Base-by-base conservation (phyloP, 495 filamentous ascomycete genomes). In the Trichoderma erinaceum region DNA sequence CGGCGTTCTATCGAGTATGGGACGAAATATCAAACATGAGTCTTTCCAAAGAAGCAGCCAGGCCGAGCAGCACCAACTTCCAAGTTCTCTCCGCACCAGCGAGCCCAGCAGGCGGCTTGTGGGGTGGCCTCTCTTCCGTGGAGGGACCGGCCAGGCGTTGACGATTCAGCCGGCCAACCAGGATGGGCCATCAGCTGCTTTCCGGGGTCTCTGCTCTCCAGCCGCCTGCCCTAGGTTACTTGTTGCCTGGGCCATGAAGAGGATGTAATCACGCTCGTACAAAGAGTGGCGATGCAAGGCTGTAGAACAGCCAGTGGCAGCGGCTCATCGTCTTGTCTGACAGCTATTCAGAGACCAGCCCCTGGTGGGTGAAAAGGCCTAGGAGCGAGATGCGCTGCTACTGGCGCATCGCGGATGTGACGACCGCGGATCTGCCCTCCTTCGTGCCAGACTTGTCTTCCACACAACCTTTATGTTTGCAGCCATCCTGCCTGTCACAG, bases 81-180 rank as follows among this genome's bases (percentile, higher is more conserved):
- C 56, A 21, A 12, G 56, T 23, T 61, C 56, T 61, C 56, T 61
- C 56, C 56, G 56, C 56, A 61, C 56, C 56, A 32, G 56, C 27
- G 56, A 61, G 56, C 8, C 8, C 56, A 61, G 27, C 23, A 23
- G 56, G 56, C 56, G 35, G 35, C 35, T 38, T 61, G 56, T 25
- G 56, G 56, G 56, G 56, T 61, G 56, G 44, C 35, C 56, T 18
- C 56, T 18, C 27, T 32, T 61, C 56, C 56, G 56, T 38, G 27
- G 56, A 61, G 56, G 56, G 56, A 61, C 56, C 27, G 56, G 56
- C 6, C 56, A 0, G 4, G 27, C 56, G 25, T 61, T 61, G 27
- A 61, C 56, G 56, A 61, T 61, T 61, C 56, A 61, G 56, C 56
- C 56, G 27, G 56, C 56, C 56, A 61, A 61, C 56, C 56, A 61